These are phyloP conservation scores for Trichoderma citrinoviride DNA, from an alignment of 2,329 filamentous ascomycete species.

Conservation along the genomic window DNA sequence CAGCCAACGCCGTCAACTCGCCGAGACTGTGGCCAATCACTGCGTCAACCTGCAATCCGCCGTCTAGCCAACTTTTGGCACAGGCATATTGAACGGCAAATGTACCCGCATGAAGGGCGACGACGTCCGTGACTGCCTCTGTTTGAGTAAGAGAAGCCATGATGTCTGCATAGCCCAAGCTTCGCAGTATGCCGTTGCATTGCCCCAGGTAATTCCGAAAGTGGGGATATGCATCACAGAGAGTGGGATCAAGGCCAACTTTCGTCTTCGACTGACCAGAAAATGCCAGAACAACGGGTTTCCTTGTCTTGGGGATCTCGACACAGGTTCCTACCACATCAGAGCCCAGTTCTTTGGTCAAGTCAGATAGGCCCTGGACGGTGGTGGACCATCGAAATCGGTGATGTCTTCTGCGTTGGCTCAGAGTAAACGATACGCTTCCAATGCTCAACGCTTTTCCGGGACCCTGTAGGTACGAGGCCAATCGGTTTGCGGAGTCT, in stretches of 20 bases:
- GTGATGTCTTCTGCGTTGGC: constrained; percentile 25
- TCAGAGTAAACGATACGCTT: constrained; percentile 24
- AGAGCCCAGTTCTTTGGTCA: constrained; percentile 4
- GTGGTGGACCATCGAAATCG: constrained; percentile 22
- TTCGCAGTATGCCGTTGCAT: constrained; percentile 33
- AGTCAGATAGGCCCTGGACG: neutral
- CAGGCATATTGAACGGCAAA: constrained; percentile 27
- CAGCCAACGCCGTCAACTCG: constrained; percentile 14
- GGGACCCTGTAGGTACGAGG: constrained; percentile 11
- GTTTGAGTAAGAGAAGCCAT: constrained; percentile 33
- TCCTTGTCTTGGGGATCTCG: constrained; percentile 18
- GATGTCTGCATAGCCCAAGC: constrained; percentile 33
- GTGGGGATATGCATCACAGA: constrained; percentile 23
- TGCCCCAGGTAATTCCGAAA: constrained; percentile 34
- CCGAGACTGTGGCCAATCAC: constrained; percentile 19
- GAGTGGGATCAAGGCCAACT: constrained; percentile 20
- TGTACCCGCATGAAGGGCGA: constrained; percentile 20
- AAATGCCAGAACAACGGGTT: constrained; percentile 37
- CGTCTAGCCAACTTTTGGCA: constrained; percentile 27
- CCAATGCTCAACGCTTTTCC: constrained; percentile 9
- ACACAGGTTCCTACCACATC: neutral
- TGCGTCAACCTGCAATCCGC: constrained; percentile 19
- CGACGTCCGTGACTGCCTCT: constrained; percentile 24
- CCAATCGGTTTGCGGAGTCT: constrained; percentile 16
- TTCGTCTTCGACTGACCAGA: constrained; percentile 36